Conservation (phyloP, 2,329 filamentous ascomycete genomes). For the Didymella glomerata region DNA sequence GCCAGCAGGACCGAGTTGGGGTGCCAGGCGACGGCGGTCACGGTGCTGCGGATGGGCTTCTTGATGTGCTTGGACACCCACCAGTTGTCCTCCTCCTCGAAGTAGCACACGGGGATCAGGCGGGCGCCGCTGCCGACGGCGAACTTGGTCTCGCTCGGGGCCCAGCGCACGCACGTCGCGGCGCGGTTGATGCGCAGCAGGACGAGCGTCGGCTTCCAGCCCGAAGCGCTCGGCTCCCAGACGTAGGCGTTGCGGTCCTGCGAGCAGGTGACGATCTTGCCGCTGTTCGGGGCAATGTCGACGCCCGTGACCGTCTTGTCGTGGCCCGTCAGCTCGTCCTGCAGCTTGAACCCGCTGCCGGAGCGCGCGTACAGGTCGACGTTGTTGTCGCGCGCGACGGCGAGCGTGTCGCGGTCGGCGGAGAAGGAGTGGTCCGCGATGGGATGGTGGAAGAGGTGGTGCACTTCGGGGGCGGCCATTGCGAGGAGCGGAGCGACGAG, state of each 20-base stretch:
- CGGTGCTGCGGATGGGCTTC: constrained; percentile 97
- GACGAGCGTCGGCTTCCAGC: constrained; percentile 97
- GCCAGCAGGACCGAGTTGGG: constrained; percentile 96
- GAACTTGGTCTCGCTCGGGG: constrained; percentile 95
- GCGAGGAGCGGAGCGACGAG: constrained; percentile 56
- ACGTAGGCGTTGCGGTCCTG: constrained; percentile 98
- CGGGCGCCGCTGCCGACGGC: constrained; percentile 95
- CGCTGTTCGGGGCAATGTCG: constrained; percentile 89
- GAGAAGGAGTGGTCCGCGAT: constrained; percentile 99
- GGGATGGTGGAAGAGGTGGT: constrained; percentile 95
- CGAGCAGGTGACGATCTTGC: constrained; percentile 96
- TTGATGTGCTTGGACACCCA: constrained; percentile 99
- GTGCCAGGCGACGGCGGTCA: constrained; percentile 95
- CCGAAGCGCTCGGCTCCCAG: constrained; percentile 89
- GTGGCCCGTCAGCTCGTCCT: constrained; percentile 93
- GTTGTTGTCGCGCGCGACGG: constrained; percentile 87
- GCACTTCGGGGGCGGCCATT: constrained; percentile 89
- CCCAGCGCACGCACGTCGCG: constrained; percentile 97
- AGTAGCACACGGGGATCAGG: constrained; percentile 96
- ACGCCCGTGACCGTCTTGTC: constrained; percentile 97
- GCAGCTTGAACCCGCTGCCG: constrained; percentile 79
- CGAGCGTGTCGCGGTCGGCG: constrained; percentile 84
- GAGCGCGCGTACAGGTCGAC: constrained; percentile 85
- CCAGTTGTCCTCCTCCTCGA: constrained; percentile 99
- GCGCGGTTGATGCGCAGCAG: constrained; percentile 96